Percentiles rank a stretch among this genome's conserved stretches.
These are phyloP conservation scores for Pseudocercospora fijiensis DNA, from an alignment of 2,329 filamentous ascomycete species.

Conservation along the genomic window DNA sequence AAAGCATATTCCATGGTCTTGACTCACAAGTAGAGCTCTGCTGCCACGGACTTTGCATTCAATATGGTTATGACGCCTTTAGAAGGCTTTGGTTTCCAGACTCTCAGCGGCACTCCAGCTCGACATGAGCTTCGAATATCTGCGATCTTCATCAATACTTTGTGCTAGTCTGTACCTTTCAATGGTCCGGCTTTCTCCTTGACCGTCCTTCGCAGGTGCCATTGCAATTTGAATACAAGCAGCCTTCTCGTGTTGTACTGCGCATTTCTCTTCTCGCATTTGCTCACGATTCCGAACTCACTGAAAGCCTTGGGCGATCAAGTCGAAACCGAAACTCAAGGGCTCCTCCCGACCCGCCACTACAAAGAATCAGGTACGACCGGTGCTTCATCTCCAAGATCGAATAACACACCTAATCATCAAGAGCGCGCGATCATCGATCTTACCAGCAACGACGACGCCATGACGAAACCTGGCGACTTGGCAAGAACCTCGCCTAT, in stretches of 20 bases:
- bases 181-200: not conserved
- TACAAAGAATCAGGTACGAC: too few species aligned
- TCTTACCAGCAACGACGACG: not conserved
- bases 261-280: not conserved
- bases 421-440: not conserved
- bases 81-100: not conserved
- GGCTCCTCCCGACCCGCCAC: too few species aligned
- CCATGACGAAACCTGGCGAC: not conserved
- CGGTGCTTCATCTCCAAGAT: too few species aligned
- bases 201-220: not conserved
- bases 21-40: not conserved
- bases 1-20: not conserved
- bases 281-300: not conserved
- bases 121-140: not conserved
- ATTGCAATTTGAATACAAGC: not conserved
- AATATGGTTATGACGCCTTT: not conserved
- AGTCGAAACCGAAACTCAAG: not conserved
- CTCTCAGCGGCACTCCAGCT: too few species aligned
- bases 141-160: not conserved
- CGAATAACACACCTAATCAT: not conserved
- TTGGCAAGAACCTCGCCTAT: not conserved
- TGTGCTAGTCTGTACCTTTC: not conserved
- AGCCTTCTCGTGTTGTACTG: not conserved
- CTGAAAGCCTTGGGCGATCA: not conserved
- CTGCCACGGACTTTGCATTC: not conserved